Conservation (phyloP, 805 yeast genomes). For the Pichia thaimueangensis region DNA sequence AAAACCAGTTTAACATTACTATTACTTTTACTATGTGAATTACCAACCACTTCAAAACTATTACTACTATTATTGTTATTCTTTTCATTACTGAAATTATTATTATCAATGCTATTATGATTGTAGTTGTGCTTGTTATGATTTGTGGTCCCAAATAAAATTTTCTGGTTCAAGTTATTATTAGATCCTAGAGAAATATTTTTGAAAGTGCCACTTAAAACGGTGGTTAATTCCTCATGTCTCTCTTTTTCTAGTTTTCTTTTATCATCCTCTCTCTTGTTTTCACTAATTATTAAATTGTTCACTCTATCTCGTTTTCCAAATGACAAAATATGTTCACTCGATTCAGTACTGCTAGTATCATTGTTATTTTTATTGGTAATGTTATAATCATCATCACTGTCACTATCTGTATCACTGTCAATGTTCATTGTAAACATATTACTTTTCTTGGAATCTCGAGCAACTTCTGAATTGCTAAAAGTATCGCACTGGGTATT, state of each 20-base stretch:
- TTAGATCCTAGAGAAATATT: constrained; percentile 13
- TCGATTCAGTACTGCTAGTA: constrained; percentile 9
- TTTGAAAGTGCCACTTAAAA: constrained; percentile 18
- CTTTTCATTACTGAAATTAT: background rate
- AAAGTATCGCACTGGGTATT: too few relatives aligned
- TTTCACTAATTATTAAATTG: background rate
- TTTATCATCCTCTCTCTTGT: background rate
- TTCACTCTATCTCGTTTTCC: constrained; percentile 8
- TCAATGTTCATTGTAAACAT: background rate
- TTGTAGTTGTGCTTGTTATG: too few relatives aligned
- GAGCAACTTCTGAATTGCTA: background rate
- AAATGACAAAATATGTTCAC: constrained; percentile 13
- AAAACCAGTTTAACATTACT: constrained; percentile 5
- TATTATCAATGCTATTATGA: background rate
- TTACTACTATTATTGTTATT: background rate
- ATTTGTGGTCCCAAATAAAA: too few relatives aligned
- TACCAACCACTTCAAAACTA: too few relatives aligned
- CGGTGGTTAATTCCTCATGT: constrained; percentile 5
- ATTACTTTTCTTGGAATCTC: background rate
- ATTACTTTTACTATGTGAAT: too few relatives aligned
- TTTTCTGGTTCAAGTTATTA: constrained; percentile 2
- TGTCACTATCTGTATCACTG: background rate
- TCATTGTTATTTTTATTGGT: constrained; percentile 1
- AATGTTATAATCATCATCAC: background rate
- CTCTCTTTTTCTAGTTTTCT: background rate